Evolutionary conservation across 768 basidiomycete species (phyloP).

Genomic region (Boletus coccyginus): DNA sequence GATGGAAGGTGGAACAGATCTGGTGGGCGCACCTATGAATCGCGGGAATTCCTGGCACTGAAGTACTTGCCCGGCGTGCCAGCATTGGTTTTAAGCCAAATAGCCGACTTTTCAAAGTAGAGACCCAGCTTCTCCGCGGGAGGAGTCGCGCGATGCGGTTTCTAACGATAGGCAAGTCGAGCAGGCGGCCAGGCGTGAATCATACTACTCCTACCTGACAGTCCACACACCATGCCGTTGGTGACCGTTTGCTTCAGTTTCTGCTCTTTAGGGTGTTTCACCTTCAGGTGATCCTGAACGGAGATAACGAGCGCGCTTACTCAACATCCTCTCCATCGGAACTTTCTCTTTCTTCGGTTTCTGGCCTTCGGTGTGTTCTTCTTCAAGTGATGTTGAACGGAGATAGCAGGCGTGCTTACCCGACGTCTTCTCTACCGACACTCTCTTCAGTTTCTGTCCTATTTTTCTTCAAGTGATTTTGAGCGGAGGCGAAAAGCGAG

Average conservation of each 20-base stretch:
- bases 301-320: not conserved
- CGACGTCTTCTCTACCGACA: no score
- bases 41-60: not conserved
- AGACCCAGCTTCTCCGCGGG: constrained; percentile 21
- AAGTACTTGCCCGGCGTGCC: not conserved
- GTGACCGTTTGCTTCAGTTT: not conserved
- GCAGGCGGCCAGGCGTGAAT: not conserved
- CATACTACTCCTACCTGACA: not conserved
- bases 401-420: not conserved
- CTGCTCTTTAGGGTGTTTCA: not conserved
- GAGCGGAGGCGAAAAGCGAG: not conserved
- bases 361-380: not conserved
- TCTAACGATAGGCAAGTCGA: not conserved
- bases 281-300: not conserved
- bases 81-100: not conserved
- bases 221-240: not conserved
- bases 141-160: not conserved
- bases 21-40: constrained; percentile 15
- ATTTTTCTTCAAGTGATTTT: not conserved
- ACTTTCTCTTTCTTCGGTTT: no score
- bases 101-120: constrained; percentile 7
- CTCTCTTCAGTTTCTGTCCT: not conserved
- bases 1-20: not conserved
- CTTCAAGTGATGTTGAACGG: not conserved
- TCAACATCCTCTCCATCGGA: not conserved